phyloP scores from a whole-genome alignment of 441 rosid genomes.

The Flueggea neowawraea region DNA sequence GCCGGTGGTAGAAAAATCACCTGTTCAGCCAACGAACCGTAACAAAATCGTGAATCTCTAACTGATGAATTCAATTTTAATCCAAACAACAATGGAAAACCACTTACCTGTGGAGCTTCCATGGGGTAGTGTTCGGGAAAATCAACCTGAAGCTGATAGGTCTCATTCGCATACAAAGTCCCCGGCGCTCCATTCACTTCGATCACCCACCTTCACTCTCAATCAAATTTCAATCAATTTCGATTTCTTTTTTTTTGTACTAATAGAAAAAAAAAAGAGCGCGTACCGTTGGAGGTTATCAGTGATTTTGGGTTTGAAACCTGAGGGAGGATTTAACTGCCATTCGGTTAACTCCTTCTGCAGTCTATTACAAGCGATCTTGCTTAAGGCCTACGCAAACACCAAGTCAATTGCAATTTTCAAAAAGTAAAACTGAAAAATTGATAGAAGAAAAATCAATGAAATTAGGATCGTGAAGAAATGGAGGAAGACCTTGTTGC shows the following conservation, averaged over 20 bases:
- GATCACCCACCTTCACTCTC: conserved; percentile 65
- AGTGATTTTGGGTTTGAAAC: conserved; percentile 83
- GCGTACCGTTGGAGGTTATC: conserved; percentile 75
- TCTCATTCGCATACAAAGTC: conserved; percentile 81
- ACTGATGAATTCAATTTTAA: neutral
- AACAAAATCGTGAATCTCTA: neutral
- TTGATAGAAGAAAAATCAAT: too few species aligned
- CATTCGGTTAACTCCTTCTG: conserved; percentile 94
- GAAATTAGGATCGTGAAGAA: too few species aligned
- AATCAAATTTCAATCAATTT: neutral
- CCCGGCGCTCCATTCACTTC: conserved; percentile 91
- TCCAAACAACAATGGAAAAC: too few species aligned
- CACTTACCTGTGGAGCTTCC: conserved; percentile 91
- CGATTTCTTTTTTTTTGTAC: too few species aligned
- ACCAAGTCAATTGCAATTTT: neutral
- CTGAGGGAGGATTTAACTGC: conserved; percentile 83
- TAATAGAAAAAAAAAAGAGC: neutral
- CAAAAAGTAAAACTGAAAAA: too few species aligned
- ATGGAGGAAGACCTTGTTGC: too few species aligned
- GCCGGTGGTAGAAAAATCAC: conserved; percentile 86
- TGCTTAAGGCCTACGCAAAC: conserved; percentile 60
- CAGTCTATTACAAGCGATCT: conserved; percentile 83
- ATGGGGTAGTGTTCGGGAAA: conserved; percentile 96
- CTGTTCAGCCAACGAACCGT: conserved; percentile 26
- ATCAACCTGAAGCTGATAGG: conserved; percentile 89